These are phyloP conservation scores for Dioscorea dumetorum DNA, from an alignment of 106 monocot species.

Conservation along the genomic window DNA sequence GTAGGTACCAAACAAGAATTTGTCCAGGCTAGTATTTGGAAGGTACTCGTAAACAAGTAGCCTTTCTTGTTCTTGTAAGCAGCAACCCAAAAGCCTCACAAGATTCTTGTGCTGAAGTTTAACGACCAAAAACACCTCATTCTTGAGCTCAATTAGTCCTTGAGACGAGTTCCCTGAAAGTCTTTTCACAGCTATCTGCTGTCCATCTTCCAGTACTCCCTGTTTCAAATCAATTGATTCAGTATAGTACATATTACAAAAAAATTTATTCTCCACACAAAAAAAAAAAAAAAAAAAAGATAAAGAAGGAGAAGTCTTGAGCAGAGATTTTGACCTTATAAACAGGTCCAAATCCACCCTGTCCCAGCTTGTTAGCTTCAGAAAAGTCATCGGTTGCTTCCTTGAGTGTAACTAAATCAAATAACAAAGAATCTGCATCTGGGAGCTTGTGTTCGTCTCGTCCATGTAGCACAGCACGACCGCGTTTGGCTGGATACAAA, in stretches of 20 bases:
- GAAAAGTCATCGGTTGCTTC: constrained; percentile 9
- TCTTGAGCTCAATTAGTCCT: constrained; percentile 19
- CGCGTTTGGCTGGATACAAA: no score
- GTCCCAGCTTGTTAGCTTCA: constrained; percentile 13
- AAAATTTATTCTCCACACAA: no score
- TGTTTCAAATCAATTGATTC: neutral
- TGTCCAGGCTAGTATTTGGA: constrained; percentile 28
- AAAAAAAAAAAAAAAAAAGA: no score
- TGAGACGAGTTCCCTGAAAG: constrained; percentile 1
- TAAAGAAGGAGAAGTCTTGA: no score
- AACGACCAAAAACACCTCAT: constrained; percentile 20
- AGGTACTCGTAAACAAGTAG: constrained; percentile 8
- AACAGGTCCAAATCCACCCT: constrained; percentile 21
- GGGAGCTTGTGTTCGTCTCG: no score
- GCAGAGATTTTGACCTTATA: constrained; percentile 9
- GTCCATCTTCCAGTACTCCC: constrained; percentile 10
- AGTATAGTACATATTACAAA: no score
- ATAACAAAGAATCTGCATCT: constrained; percentile 5
- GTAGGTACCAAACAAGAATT: constrained; percentile 15
- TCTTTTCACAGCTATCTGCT: constrained; percentile 28
- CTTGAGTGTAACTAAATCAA: constrained; percentile 4
- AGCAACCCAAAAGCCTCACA: constrained; percentile 23
- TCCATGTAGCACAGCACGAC: no score
- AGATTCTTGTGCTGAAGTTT: constrained; percentile 31
- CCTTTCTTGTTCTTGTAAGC: constrained; percentile 16